Evolutionary conservation across 306 rosid species (phyloP).

Genomic region (Cicer cuneatum): DNA sequence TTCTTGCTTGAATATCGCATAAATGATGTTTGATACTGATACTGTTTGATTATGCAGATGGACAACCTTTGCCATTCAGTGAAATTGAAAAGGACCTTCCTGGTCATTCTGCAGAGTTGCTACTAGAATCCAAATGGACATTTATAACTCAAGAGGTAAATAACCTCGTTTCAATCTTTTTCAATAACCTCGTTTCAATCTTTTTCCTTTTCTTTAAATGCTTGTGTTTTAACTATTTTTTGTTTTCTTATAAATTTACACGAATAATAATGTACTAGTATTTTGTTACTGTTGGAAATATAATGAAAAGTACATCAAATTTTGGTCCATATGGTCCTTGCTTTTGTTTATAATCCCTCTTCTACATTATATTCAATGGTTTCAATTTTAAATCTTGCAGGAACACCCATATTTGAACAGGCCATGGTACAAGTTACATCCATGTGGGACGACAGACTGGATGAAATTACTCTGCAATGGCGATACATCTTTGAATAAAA

Average conservation of each 20-base stretch:
- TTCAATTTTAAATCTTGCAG: conserved; percentile 48
- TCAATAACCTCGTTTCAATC: conserved; percentile 10
- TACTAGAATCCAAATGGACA: conserved; percentile 82
- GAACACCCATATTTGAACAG: conserved; percentile 88
- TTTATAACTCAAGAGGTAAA: conserved; percentile 82
- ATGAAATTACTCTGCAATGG: conserved; percentile 71
- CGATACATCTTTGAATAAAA: conserved; percentile 48
- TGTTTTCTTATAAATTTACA: not conserved
- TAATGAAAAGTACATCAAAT: not conserved
- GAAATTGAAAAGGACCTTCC: conserved; percentile 77
- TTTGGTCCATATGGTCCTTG: not conserved
- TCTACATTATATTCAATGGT: not conserved
- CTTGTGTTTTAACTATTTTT: not conserved
- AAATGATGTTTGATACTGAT: conserved; percentile 14
- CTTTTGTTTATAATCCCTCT: conserved; percentile 9
- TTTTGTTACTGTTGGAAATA: not conserved
- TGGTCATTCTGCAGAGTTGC: conserved; percentile 57
- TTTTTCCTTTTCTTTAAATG: not conserved
- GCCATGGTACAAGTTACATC: conserved; percentile 92
- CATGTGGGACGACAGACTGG: conserved; percentile 92
- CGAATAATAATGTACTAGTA: not conserved
- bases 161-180: conserved; percentile 8
- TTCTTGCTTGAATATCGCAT: conserved; percentile 18
- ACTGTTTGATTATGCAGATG: conserved; percentile 58
- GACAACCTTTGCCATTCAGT: conserved; percentile 59